A percentile compares a stretch with the other conserved stretches of the same genome.
Conservation (phyloP, 2,329 filamentous ascomycete species). For the Thermoascus crustaceus region DNA sequence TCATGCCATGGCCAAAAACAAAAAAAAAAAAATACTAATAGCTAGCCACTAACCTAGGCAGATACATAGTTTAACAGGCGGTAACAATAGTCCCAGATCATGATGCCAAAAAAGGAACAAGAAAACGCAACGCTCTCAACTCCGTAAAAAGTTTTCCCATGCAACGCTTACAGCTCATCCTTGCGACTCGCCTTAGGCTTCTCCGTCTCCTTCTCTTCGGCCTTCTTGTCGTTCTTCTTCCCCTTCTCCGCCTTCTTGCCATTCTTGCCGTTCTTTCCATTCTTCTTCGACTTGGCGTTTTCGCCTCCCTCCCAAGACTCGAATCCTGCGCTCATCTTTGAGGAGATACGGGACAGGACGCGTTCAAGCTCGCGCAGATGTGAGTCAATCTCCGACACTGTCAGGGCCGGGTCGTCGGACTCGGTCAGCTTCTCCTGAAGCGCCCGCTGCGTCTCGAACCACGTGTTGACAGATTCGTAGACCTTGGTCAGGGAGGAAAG, state of each 20-base stretch:
- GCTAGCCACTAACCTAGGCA: no score
- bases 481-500: conserved; percentile 56
- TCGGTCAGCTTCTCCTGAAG: conserved; percentile 62
- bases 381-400: conserved; percentile 61
- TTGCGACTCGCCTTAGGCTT: conserved; percentile 20
- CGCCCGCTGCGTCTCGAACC: conserved; percentile 65
- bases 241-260: conserved; percentile 13
- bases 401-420: conserved; percentile 67
- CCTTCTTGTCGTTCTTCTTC: conserved; percentile 14
- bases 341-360: conserved; percentile 27
- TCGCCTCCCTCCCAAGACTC: conserved; percentile 58
- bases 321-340: conserved; percentile 54
- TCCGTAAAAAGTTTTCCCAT: neutral
- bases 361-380: conserved; percentile 63
- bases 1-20: no score
- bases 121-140: conserved; percentile 7
- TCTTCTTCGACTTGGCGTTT: conserved; percentile 17
- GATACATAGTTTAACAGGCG: no score
- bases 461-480: conserved; percentile 56
- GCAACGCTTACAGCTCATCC: conserved; percentile 22
- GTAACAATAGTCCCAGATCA: no score
- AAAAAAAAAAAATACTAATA: no score
- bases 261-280: conserved; percentile 16
- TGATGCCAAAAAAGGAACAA: conserved; percentile 4
- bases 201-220: conserved; percentile 14